Conservation (phyloP, 371 early-diverging fungal species). For the Rhizopus sp. region DNA sequence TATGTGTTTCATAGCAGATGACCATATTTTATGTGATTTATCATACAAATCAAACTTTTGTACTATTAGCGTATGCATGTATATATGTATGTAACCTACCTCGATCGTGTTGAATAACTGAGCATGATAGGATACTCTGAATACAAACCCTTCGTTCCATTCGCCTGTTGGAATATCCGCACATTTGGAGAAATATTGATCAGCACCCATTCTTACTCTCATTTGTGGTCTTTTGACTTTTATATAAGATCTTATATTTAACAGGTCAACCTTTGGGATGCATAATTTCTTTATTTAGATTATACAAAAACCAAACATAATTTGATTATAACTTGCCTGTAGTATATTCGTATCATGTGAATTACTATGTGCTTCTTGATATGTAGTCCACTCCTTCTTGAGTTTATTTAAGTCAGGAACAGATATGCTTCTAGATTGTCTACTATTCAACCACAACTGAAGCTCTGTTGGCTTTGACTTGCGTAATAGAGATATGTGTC, state of each 20-base stretch:
- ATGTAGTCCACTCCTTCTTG: constrained; percentile 32
- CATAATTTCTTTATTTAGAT: not conserved
- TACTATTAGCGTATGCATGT: not conserved
- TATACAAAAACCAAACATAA: not conserved
- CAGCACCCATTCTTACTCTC: constrained; percentile 39
- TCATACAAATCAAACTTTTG: constrained; percentile 50
- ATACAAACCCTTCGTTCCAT: constrained; percentile 80
- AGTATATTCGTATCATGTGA: constrained; percentile 18
- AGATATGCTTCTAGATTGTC: constrained; percentile 25
- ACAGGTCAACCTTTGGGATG: constrained; percentile 35
- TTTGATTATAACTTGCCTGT: constrained; percentile 22
- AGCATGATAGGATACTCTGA: constrained; percentile 70
- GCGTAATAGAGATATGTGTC: constrained; percentile 7
- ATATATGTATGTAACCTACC: constrained; percentile 26
- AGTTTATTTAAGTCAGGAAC: constrained; percentile 36
- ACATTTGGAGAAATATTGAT: constrained; percentile 35
- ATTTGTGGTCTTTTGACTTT: constrained; percentile 33
- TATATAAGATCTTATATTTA: constrained; percentile 37
- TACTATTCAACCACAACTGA: not conserved
- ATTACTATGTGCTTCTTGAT: constrained; percentile 19
- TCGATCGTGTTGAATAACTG: constrained; percentile 75
- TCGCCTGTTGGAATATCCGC: constrained; percentile 50
- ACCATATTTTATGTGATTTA: constrained; percentile 38
- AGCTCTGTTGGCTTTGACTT: constrained; percentile 3
- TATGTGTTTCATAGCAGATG: constrained; percentile 38